Conservation (phyloP, 108 stramenopile species). For the Nannochloropsis granulata region DNA sequence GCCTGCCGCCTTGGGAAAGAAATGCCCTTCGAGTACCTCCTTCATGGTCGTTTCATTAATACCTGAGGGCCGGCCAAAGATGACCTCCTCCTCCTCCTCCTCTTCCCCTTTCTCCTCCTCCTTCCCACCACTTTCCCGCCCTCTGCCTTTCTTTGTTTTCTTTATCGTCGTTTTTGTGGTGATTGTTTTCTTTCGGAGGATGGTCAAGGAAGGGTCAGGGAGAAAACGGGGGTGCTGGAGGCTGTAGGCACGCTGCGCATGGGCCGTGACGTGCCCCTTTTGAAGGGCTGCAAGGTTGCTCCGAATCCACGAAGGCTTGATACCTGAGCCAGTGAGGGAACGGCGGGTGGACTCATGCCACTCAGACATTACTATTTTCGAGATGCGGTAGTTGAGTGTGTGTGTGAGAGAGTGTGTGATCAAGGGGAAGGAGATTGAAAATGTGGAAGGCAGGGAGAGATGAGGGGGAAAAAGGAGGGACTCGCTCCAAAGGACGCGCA, state of each 20-base stretch:
- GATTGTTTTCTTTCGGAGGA: neutral
- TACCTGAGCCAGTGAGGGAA: neutral
- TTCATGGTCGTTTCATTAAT: neutral
- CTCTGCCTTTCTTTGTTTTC: neutral
- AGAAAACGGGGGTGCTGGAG: neutral
- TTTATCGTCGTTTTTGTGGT: neutral
- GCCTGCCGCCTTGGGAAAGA: neutral
- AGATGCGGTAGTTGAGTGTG: neutral
- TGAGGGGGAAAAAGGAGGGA: no score
- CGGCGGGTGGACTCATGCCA: neutral
- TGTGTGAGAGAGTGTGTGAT: no score
- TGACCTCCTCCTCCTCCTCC: neutral
- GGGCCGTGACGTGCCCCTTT: neutral
- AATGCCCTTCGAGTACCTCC: neutral
- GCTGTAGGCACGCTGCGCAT: neutral
- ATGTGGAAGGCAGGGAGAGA: no score
- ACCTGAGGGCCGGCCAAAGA: neutral
- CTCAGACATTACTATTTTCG: neutral
- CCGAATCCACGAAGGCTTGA: neutral
- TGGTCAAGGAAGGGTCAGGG: neutral
- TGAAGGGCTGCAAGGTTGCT: neutral
- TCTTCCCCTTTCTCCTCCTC: neutral
- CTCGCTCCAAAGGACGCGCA: no score
- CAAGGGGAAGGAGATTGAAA: no score
- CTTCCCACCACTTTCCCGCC: neutral